Base-by-base conservation (phyloP, 768 basidiomycete species). In the Daedaleopsis nitida region DNA sequence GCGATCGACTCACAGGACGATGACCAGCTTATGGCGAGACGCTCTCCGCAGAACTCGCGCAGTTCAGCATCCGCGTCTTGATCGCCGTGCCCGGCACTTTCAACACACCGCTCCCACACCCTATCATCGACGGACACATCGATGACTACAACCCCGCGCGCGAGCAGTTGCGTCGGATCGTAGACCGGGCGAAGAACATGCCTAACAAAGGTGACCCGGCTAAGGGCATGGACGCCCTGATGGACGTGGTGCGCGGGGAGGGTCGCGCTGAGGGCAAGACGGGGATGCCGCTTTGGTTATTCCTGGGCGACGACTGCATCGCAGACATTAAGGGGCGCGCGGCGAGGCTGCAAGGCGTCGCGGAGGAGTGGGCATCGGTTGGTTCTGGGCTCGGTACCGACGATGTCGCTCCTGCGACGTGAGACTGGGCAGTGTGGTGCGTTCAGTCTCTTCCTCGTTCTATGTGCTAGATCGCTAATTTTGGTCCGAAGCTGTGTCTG, bases 191-290 rank as follows among this genome's bases (percentile, higher is more conserved):
- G 17, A 57, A 57, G 37, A 21, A 45, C 27, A 54, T 49, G 44
- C 59, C 59, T 12, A 61, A 68, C 52, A 55, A 61, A 21, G 68
- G 68, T 5, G 73, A 74, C 56, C 72, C 72, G 23, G 58, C 13
- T 32, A 69, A 71, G 52, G 72, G 65, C 6, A 68, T 68, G 65
- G 50, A 58, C 14, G 68, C 62, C 5, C 58, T 74, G 24, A 65
- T 68, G 17, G 72, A 71, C 52, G 69, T 68, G 6, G 68, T 74
- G 16, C 52, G 61, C 6, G 72, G 70, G 6, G 69, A 74, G 60
- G 70, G 71, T 6, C 52, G 48, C 21, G 73, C 70, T 37, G 37
- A 27, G 13, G 71, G 69, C 14, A 60, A 62, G 52, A 32, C 49
- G 34, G 53, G 24, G 43, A 56, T 61, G 51, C 69, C 69, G 8